Conservation (phyloP, 768 basidiomycete genomes). For the Clavaria fumosa region DNA sequence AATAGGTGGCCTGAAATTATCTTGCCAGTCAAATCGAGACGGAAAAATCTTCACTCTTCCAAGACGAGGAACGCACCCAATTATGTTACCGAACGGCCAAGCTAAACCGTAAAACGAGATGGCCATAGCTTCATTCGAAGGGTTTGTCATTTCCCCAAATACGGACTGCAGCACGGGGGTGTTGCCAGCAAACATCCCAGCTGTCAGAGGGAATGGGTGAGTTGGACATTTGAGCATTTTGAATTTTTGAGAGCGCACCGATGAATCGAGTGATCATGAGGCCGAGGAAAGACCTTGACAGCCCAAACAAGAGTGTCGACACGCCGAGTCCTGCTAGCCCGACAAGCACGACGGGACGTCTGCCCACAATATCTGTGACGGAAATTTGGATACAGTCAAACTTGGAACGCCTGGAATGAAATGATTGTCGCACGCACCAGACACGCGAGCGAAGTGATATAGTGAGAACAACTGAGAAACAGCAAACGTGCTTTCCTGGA, state of each 20-base stretch:
- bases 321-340: conserved; percentile 33
- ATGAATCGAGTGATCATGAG: conserved; percentile 34
- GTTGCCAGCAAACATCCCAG: conserved; percentile 46
- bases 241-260: conserved; percentile 20
- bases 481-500: conserved; percentile 45
- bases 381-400: no score
- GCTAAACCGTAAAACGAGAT: conserved; percentile 43
- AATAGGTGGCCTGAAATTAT: conserved; percentile 36
- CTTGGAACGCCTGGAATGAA: no score
- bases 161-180: conserved; percentile 44
- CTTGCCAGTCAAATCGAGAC: conserved; percentile 4
- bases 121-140: conserved; percentile 37
- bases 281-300: conserved; percentile 33
- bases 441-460: conserved; percentile 44
- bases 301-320: conserved; percentile 37
- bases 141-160: conserved; percentile 44
- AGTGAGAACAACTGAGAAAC: conserved; percentile 41
- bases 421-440: conserved; percentile 26
- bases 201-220: conserved; percentile 16
- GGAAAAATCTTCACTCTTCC: no score
- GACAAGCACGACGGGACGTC: conserved; percentile 42
- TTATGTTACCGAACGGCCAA: conserved; percentile 40
- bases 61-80: conserved; percentile 33
- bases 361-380: conserved; percentile 38
- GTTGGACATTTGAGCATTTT: not conserved